Conservation (phyloP, 345 rosid species). For the Theobroma cacao region DNA sequence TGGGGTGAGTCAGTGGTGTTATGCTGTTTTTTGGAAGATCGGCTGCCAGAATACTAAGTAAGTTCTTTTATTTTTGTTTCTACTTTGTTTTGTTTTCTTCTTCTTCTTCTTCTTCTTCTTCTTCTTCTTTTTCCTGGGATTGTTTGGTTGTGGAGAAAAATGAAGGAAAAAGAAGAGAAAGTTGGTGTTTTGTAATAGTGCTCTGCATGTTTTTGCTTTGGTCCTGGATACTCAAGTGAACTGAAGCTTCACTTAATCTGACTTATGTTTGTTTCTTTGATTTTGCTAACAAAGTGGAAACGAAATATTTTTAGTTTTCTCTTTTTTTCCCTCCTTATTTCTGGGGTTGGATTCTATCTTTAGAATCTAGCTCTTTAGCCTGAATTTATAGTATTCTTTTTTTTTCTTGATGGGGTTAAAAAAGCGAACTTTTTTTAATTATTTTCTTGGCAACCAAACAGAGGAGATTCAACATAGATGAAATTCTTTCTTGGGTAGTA, state of each 20-base stretch:
- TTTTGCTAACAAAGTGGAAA: neutral
- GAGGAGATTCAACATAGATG: conserved; percentile 3
- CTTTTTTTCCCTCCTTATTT: neutral
- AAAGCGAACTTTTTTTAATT: neutral
- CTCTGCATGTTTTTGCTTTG: neutral
- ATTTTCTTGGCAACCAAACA: conserved; percentile 27
- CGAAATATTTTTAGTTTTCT: neutral
- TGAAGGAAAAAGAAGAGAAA: neutral
- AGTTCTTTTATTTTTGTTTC: neutral
- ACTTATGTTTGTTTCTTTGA: neutral
- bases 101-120: too few relatives aligned
- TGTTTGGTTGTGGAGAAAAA: conserved; percentile 9
- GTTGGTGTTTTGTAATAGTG: neutral
- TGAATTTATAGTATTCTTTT: neutral
- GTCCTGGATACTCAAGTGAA: neutral
- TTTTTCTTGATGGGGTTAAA: neutral
- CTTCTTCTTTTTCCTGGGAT: neutral
- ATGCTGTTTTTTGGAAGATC: conserved; percentile 95
- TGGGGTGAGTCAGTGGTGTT: conserved; percentile 70
- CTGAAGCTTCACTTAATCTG: neutral
- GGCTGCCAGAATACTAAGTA: conserved; percentile 91
- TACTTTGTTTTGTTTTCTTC: neutral
- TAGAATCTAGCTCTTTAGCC: neutral
- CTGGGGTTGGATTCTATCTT: conserved; percentile 1
- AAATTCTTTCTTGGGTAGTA: conserved; percentile 4